A percentile compares a stretch with the other conserved stretches of the same genome.
phyloP scores from a whole-genome alignment of 257 asterid genomes.

The Haberlea rhodopensis region DNA sequence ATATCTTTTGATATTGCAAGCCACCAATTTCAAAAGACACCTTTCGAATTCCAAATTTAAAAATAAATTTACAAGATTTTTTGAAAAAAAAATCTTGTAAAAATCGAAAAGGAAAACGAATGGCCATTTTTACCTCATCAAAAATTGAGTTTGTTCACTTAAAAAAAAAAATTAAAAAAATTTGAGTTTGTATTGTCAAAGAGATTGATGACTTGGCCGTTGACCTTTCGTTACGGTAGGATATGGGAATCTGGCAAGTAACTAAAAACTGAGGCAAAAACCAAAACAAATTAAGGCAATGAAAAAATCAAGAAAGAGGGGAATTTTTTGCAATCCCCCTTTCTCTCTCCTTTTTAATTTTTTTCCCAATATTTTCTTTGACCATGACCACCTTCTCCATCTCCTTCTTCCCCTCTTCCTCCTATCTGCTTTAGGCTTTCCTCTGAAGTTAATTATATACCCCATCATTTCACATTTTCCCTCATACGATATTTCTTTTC shows the following conservation, averaged over 20 bases:
- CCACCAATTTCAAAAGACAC: too few species aligned
- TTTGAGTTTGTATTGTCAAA: not conserved
- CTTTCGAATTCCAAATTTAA: too few species aligned
- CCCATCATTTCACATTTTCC: constrained; percentile 33
- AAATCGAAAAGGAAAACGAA: too few species aligned
- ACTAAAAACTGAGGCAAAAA: not conserved
- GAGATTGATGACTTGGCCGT: not conserved
- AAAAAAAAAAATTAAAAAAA: too few species aligned
- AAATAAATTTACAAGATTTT: too few species aligned
- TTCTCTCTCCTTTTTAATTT: not conserved
- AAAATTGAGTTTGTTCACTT: too few species aligned
- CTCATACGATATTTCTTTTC: constrained; percentile 17
- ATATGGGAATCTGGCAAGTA: not conserved
- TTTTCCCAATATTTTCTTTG: constrained; percentile 44
- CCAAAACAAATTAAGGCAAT: not conserved
- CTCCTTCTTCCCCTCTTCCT: constrained; percentile 78
- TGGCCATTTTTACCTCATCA: too few species aligned
- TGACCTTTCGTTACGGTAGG: not conserved
- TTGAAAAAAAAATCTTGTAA: too few species aligned
- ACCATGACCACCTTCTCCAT: constrained; percentile 50
- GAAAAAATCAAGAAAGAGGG: constrained; percentile 23
- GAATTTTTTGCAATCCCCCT: constrained; percentile 8
- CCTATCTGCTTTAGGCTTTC: constrained; percentile 50
- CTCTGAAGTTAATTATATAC: constrained; percentile 30
- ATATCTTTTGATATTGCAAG: too few species aligned